Base-by-base conservation (phyloP, 106 monocot genomes). In the Allium sativum region DNA sequence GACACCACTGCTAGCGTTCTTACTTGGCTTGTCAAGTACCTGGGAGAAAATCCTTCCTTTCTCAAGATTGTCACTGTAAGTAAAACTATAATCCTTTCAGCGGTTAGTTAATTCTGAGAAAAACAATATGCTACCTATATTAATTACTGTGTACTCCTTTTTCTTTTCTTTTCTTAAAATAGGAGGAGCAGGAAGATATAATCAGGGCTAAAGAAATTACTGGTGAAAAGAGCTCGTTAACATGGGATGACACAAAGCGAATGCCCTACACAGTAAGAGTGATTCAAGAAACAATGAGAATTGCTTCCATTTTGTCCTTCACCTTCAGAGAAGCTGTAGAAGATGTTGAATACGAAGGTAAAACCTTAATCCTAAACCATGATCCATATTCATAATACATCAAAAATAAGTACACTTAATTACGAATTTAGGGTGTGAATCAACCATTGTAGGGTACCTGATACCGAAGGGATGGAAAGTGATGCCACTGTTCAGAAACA, bases 381-480 rank as follows among this genome's bases (percentile, higher is more conserved):
- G 31, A 31, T 31, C 31, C 5, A 31, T 3, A 31, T 31, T 3
- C 31, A 0, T 31, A 3, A 31, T 31, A 31, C 31, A 31, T 5
- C 31, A 31, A 31, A 31, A 0, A 31, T 31, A 31, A n/a, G n/a
- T n/a, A n/a, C n/a, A 31, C 31, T 31, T 31, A 31, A 3, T 31
- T 14, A 8, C 7, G 56, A 56, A 8, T 56, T 22, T 22, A 21
- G 18, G 17, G 17, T 6, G 11, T 9, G 7, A 6, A 10, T 56
- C 18, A 6, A 10, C 0, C 44, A 55, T 21, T 15, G 40, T 81
- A 96, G 95, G 95, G 40, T 96, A 80, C 67, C 84, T 91, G 22
- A 96, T 96, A 61, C 96, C 96, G 7, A 96, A 91, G 68, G 96
- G 96, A 53, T 96, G 96, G 96, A 96, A 96, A 55, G 91, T 96